Percentiles rank a stretch among this genome's conserved stretches.
These are phyloP conservation scores for Boletus sp. DNA, from an alignment of 1,284 basidiomycete species.

Conservation along the genomic window DNA sequence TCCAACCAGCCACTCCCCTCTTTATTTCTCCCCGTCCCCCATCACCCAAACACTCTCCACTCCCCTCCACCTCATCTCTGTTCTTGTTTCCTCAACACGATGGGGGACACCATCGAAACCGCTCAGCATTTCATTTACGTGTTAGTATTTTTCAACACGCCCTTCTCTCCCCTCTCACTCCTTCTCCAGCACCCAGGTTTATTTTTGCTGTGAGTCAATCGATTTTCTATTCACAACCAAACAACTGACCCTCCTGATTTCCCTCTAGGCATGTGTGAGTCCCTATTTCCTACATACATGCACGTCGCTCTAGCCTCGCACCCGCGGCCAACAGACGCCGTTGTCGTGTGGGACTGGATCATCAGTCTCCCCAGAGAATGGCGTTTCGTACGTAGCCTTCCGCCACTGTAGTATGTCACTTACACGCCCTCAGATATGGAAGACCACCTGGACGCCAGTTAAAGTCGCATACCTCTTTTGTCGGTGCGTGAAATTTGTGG, in stretches of 20 bases:
- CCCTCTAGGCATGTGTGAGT: constrained; percentile 68
- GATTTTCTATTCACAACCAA: not conserved
- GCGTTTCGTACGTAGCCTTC: constrained; percentile 53
- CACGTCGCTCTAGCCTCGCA: constrained; percentile 9
- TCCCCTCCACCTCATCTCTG: constrained; percentile 1
- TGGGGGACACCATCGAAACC: constrained; percentile 40
- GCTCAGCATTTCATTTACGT: constrained; percentile 50
- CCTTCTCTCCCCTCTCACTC: constrained; percentile 9
- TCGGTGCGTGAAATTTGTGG: constrained; percentile 43
- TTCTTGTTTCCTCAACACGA: constrained; percentile 21
- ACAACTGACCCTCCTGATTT: constrained; percentile 5
- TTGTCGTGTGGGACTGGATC: constrained; percentile 79
- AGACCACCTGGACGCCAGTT: constrained; percentile 74
- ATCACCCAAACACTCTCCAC: constrained; percentile 2
- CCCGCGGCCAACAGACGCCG: constrained; percentile 51
- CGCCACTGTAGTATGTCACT: constrained; percentile 10
- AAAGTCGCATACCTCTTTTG: constrained; percentile 78
- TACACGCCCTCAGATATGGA: constrained; percentile 57
- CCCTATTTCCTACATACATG: constrained; percentile 17
- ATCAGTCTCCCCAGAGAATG: constrained; percentile 70
- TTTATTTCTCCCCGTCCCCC: constrained; percentile 26
- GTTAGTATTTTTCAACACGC: constrained; percentile 32
- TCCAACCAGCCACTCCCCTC: constrained; percentile 20
- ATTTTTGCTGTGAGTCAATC: constrained; percentile 68
- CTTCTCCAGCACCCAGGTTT: constrained; percentile 58